phyloP scores from a whole-genome alignment of 129 eudicot genomes.

The Artemisia annua region DNA sequence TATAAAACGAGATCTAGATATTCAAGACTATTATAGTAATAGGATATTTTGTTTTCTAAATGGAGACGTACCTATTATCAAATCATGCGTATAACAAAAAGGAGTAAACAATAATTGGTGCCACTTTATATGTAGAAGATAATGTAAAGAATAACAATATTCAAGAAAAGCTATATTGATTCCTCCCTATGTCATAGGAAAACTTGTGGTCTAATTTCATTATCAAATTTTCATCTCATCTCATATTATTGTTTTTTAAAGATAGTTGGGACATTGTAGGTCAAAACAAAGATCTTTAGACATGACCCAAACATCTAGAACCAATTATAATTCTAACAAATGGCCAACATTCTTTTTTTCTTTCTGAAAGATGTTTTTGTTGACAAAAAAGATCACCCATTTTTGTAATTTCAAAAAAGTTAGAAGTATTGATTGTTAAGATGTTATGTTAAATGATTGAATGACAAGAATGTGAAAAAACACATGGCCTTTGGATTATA shows the following conservation, averaged over 20 bases:
- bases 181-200: conserved; percentile 8
- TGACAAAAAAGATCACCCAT: no score
- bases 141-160: conserved; percentile 25
- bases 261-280: not conserved
- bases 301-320: conserved; percentile 10
- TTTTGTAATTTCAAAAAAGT: no score
- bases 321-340: not conserved
- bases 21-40: not conserved
- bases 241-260: not conserved
- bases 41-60: not conserved
- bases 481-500: no score
- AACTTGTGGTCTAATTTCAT: not conserved
- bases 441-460: no score
- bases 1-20: not conserved
- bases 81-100: conserved; percentile 24
- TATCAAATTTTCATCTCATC: not conserved
- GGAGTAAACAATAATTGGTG: conserved; percentile 30
- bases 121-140: conserved; percentile 18
- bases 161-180: conserved; percentile 22
- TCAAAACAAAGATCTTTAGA: conserved; percentile 9
- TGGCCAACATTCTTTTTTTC: not conserved
- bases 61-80: not conserved
- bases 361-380: not conserved
- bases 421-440: no score
- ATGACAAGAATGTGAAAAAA: no score